phyloP scores from a whole-genome alignment of 768 basidiomycete genomes.

The Coprinopsis cinerea region DNA sequence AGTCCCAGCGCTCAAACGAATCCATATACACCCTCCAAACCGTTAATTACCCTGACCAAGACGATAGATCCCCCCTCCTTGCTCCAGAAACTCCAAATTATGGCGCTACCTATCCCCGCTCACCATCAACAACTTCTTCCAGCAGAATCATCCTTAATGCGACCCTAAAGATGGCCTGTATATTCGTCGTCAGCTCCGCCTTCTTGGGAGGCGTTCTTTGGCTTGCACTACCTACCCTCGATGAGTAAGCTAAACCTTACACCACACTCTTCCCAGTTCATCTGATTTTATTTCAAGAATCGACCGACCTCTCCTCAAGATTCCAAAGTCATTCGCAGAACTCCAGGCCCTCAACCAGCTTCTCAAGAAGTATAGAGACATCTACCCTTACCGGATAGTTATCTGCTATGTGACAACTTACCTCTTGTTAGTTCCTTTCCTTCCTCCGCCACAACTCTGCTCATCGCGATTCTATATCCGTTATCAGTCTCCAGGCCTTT shows the following conservation, averaged over 20 bases:
- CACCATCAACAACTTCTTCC: slow-evolving; percentile 35
- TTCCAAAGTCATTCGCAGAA: slow-evolving; percentile 86
- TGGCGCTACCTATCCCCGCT: slow-evolving; percentile 43
- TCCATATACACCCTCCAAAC: slow-evolving; percentile 63
- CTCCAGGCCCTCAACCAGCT: slow-evolving; percentile 80
- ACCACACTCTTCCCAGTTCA: background rate
- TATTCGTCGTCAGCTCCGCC: slow-evolving; percentile 66
- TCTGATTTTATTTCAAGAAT: slow-evolving; percentile 36
- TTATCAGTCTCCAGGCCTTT: slow-evolving; percentile 83
- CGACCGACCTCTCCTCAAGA: slow-evolving; percentile 69
- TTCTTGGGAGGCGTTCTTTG: slow-evolving; percentile 76
- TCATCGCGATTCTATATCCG: background rate
- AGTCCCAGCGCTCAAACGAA: slow-evolving; percentile 18
- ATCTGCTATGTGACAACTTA: slow-evolving; percentile 86
- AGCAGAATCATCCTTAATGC: slow-evolving; percentile 70
- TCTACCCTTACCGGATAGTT: slow-evolving; percentile 80
- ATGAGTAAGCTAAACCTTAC: slow-evolving; percentile 49
- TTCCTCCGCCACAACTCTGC: background rate
- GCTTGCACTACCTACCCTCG: slow-evolving; percentile 72
- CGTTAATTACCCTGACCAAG: slow-evolving; percentile 30
- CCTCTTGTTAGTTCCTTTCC: slow-evolving; percentile 66
- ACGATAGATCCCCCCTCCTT: slow-evolving; percentile 34
- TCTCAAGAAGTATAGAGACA: slow-evolving; percentile 87
- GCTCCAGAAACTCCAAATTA: slow-evolving; percentile 42
- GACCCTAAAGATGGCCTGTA: slow-evolving; percentile 72